Conservation (phyloP, 1,139 yeast species). For the Yamadazyma triangularis region DNA sequence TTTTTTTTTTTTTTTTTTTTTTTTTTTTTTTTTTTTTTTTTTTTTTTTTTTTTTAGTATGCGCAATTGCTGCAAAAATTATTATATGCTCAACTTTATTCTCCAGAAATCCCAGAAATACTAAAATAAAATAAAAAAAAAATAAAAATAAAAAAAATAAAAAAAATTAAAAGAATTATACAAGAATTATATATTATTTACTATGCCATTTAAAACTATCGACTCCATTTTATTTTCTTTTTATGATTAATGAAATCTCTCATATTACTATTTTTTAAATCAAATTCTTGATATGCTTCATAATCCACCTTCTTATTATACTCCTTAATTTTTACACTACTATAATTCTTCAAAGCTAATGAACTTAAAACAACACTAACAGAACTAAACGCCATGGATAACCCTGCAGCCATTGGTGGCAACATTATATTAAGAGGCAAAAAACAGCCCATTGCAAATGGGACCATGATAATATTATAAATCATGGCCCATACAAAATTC, state of each 20-base stretch:
- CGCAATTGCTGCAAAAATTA: no score
- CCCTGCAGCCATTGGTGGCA: constrained; percentile 90
- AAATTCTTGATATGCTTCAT: constrained; percentile 23
- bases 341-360: constrained; percentile 68
- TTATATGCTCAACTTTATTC: no score
- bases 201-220: background rate
- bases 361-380: constrained; percentile 80
- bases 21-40: no score
- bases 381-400: constrained; percentile 93
- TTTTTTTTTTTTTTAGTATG: no score
- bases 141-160: no score
- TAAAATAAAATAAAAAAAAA: no score
- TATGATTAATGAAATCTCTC: constrained; percentile 21
- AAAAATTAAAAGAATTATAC: no score
- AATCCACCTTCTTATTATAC: constrained; percentile 15
- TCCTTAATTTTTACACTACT: constrained; percentile 9
- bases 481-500: constrained; percentile 80
- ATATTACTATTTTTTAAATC: constrained; percentile 26
- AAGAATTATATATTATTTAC: no score
- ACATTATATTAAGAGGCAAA: constrained; percentile 71
- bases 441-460: constrained; percentile 94
- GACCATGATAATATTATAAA: constrained; percentile 82
- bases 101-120: no score
- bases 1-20: no score
- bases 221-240: background rate